A percentile compares a stretch with the other conserved stretches of the same genome.
Conservation (phyloP, 306 rosid species). For the Rosa multiflora region DNA sequence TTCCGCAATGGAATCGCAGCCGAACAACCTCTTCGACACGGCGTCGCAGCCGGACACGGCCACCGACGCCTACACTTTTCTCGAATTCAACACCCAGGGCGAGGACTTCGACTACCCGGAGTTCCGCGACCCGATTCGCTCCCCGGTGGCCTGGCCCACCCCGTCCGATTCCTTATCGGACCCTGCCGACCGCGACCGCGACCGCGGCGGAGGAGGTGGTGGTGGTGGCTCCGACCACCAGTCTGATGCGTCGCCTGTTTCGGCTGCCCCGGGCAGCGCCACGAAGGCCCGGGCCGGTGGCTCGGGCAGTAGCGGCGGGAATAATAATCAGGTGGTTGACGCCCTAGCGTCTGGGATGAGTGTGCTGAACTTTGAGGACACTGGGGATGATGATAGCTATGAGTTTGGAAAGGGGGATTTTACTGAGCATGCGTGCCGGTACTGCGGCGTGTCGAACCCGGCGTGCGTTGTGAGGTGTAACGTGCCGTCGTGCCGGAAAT, state of each 20-base stretch:
- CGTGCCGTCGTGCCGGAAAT: slow-evolving; percentile 94
- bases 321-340: slow-evolving; percentile 69
- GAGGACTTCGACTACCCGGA: slow-evolving; percentile 96
- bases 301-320: slow-evolving; percentile 53
- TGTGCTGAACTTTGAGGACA: slow-evolving; percentile 89
- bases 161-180: slow-evolving; percentile 88
- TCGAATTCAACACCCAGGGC: slow-evolving; percentile 97
- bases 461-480: slow-evolving; percentile 99
- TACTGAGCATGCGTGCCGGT: slow-evolving; percentile 93
- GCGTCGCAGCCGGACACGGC: slow-evolving; percentile 96
- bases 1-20: slow-evolving; percentile 77
- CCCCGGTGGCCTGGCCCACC: slow-evolving; percentile 91
- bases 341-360: slow-evolving; percentile 80
- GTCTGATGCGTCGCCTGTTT: slow-evolving; percentile 90
- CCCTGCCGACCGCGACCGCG: slow-evolving; percentile 62
- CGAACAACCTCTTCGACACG: slow-evolving; percentile 77
- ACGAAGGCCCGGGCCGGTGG: slow-evolving; percentile 54
- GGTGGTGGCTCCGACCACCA: slow-evolving; percentile 63
- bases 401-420: slow-evolving; percentile 92
- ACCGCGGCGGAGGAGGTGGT: slow-evolving; percentile 40
- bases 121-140: slow-evolving; percentile 92
- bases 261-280: slow-evolving; percentile 70
- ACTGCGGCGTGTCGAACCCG: slow-evolving; percentile 96
- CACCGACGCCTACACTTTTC: slow-evolving; percentile 96
- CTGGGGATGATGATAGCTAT: slow-evolving; percentile 83